These are phyloP conservation scores for Botrytis cinerea DNA, from an alignment of 2,329 filamentous ascomycete genomes.

Conservation along the genomic window DNA sequence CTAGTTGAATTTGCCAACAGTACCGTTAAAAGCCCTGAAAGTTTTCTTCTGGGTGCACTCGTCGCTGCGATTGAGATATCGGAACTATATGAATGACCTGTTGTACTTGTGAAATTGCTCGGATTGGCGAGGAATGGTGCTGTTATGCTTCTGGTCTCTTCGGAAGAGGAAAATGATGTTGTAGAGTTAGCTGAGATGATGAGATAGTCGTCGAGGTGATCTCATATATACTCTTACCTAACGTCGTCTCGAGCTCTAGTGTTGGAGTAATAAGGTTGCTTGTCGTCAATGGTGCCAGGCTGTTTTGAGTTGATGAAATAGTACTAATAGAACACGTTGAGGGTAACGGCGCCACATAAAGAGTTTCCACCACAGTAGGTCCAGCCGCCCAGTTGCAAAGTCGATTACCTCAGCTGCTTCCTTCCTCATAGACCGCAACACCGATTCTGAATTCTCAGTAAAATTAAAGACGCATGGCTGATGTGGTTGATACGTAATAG, in stretches of 20 bases:
- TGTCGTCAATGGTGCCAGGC: neutral
- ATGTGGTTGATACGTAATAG: conserved; percentile 8
- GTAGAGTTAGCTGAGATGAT: neutral
- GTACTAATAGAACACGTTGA: neutral
- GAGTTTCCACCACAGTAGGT: neutral
- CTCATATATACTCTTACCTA: neutral
- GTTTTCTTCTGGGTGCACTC: neutral
- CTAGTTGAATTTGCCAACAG: neutral
- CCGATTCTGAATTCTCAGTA: conserved; percentile 25
- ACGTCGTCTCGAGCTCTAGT: neutral
- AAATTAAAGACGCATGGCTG: conserved; percentile 23
- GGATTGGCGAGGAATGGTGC: neutral
- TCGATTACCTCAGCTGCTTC: neutral
- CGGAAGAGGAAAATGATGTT: neutral
- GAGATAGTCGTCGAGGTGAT: neutral
- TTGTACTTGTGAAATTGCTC: neutral
- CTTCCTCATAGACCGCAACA: neutral
- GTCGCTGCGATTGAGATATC: neutral
- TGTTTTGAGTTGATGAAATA: neutral
- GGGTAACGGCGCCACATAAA: neutral
- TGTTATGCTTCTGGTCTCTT: neutral
- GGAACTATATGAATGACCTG: neutral
- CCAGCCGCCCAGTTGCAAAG: neutral
- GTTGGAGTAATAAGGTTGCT: neutral
- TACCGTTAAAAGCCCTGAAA: neutral